Evolutionary conservation across 2,329 filamentous ascomycete species (phyloP), one percentile per base, ranked within the genome.

Genomic region (Cadophora sp.): DNA sequence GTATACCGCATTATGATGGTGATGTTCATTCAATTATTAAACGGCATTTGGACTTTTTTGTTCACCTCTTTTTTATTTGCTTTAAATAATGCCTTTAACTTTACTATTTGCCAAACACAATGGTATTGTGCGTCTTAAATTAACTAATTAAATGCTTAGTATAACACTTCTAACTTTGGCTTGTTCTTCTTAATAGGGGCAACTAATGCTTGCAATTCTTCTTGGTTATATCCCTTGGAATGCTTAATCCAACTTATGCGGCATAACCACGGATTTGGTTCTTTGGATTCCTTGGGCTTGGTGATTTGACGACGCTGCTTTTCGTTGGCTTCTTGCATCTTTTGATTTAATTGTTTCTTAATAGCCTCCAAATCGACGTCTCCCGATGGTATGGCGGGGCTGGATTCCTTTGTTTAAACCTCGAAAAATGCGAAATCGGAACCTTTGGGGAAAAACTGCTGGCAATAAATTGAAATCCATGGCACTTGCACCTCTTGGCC

Each of bases 1-100:
- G 24, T 63, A 66, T 66, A 66, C 33, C 2, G 5, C 30, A 39
- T 30, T 3, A 66, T 22, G 11, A 53, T 68, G n/a, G 51, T 66
- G 39, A 65, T 68, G 51, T 66, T 50, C 20, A 68, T 66, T 22
- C 20, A 66, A 66, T 47, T 66, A 41, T 65, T 48, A 48, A 45
- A 45, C 7, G 14, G 41, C 14, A 45, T 45, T 45, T 45, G 13
- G 18, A 45, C 18, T n/a, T 48, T 8, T 48, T 20, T 48, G n/a
- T 20, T 20, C 9, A 48, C 45, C 45, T 48, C 45, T 7, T 48
- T 48, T 48, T 22, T 48, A 48, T 48, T 48, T 48, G 9, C n/a
- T 22, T 48, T 48, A 48, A 48, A 48, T 50, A 68, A 62, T 58
- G 41, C 62, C 50, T 60, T 11, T 30, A 59, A 22, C 14, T 51